Evolutionary conservation across 306 rosid species (phyloP).

Genomic region (Canavalia gladiata): DNA sequence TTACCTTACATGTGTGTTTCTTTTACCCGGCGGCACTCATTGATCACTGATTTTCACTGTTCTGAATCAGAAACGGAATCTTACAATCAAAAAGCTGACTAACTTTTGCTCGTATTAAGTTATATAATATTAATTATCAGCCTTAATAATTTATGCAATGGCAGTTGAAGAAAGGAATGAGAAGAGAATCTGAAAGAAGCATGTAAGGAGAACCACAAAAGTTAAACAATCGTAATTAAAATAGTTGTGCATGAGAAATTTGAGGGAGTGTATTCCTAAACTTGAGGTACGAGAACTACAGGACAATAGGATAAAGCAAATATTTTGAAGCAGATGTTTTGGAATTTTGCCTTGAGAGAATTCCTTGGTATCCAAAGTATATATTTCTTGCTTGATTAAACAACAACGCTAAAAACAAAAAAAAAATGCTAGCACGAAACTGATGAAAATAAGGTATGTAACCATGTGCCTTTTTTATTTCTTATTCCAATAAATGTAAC

Average conservation of each 20-base stretch:
- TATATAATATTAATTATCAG: not conserved
- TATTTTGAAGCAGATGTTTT: constrained; percentile 44
- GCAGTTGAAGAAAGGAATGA: constrained; percentile 45
- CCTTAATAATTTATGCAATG: constrained; percentile 12
- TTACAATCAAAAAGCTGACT: constrained; percentile 30
- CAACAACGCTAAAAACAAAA: constrained; percentile 52
- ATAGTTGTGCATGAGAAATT: constrained; percentile 50
- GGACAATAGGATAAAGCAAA: constrained; percentile 60
- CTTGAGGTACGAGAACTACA: constrained; percentile 56
- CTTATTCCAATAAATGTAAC: too few species aligned
- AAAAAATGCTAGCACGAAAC: constrained; percentile 46
- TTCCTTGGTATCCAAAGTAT: constrained; percentile 50
- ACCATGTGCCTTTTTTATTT: constrained; percentile 54
- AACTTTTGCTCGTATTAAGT: constrained; percentile 34
- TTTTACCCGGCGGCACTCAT: constrained; percentile 12
- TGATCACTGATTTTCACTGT: constrained; percentile 38
- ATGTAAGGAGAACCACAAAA: constrained; percentile 55
- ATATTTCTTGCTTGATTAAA: constrained; percentile 35
- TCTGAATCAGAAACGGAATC: constrained; percentile 23
- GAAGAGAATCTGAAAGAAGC: constrained; percentile 60
- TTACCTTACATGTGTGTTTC: not conserved
- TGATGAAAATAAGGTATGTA: constrained; percentile 53
- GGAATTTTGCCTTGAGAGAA: constrained; percentile 51
- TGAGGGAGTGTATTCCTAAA: constrained; percentile 65
- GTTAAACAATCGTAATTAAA: constrained; percentile 47